A percentile compares a stretch with the other conserved stretches of the same genome.
These are phyloP conservation scores for Daldinia eschscholtzii DNA, from an alignment of 2,329 filamentous ascomycete genomes.

Conservation along the genomic window DNA sequence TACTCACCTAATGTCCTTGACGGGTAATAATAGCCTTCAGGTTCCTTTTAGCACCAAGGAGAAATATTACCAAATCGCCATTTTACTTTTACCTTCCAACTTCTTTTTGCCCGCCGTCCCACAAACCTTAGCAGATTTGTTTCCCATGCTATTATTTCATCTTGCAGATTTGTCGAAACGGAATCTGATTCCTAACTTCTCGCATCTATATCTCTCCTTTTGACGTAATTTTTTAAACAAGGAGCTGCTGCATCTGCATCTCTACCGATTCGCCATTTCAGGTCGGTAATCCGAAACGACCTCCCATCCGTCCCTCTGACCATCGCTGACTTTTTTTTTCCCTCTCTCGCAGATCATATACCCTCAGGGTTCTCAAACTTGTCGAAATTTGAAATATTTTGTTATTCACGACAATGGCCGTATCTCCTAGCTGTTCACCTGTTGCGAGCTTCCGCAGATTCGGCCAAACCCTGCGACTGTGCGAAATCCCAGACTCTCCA, in stretches of 20 bases:
- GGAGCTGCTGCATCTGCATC: constrained; percentile 4
- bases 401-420: background rate
- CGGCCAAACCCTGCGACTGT: constrained; percentile 20
- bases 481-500: constrained; percentile 21
- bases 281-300: constrained; percentile 35
- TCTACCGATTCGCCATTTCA: constrained; percentile 27
- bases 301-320: constrained; percentile 16
- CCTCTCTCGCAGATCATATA: constrained; percentile 21
- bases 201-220: background rate
- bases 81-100: constrained; percentile 33
- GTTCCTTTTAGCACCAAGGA: constrained; percentile 31
- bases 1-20: constrained; percentile 26
- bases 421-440: constrained; percentile 3
- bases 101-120: constrained; percentile 29
- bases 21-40: constrained; percentile 39
- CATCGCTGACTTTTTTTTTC: constrained; percentile 30
- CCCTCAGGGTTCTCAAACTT: background rate
- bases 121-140: constrained; percentile 20
- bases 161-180: background rate
- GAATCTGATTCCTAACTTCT: background rate
- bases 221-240: background rate
- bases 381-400: background rate
- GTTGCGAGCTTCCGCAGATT: constrained; percentile 11
- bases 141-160: constrained; percentile 18
- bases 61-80: constrained; percentile 41